Evolutionary conservation across 495 filamentous ascomycete species (phyloP), one percentile per base, ranked within the genome.

Genomic region (Neurospora terricola): DNA sequence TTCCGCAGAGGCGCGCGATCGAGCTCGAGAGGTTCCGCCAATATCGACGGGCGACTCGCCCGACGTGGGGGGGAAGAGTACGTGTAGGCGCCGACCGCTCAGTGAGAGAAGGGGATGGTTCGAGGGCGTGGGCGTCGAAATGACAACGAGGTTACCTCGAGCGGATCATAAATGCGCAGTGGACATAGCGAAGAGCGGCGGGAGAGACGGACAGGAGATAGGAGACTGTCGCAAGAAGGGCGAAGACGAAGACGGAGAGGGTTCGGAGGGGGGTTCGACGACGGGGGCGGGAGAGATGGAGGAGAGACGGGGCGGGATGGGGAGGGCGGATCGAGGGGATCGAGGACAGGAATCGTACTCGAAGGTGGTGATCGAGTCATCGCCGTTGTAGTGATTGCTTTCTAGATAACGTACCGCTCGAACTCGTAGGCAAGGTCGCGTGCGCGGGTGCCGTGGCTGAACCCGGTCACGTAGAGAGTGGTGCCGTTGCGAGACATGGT

Each of bases 391-490:
- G 54, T 62, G 27, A 66, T 66, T 62, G 27, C 54, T 66, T 66
- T 34, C 74, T 72, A 76, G 76, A 66, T 66, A 66, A 82, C 81
- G 80, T 84, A 99, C 96, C 95, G 81, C 92, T 97, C 94, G 92
- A 98, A 98, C 89, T 99, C 96, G 92, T 97, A 98, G 87, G 96
- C 96, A 84, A 99, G 93, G 86, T 99, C 96, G 89, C 96, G 94
- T 82, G 96, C 96, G 87, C 96, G 94, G 82, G 96, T 99, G 80
- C 96, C 96, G 83, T 97, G 95, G 87, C 95, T 96, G 84, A 99
- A 99, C 87, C 96, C 96, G 79, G 86, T 87, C 77, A 98, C 96
- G 87, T 99, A 99, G 72, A 99, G 93, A 38, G 96, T 99, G 54
- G 94, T 97, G 71, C 91, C 90, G 79, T 92, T 90, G 76, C 94